A percentile compares a stretch with the other conserved stretches of the same genome.
phyloP scores from a whole-genome alignment of 2,329 filamentous ascomycete genomes.

The Verticillium dahliae region DNA sequence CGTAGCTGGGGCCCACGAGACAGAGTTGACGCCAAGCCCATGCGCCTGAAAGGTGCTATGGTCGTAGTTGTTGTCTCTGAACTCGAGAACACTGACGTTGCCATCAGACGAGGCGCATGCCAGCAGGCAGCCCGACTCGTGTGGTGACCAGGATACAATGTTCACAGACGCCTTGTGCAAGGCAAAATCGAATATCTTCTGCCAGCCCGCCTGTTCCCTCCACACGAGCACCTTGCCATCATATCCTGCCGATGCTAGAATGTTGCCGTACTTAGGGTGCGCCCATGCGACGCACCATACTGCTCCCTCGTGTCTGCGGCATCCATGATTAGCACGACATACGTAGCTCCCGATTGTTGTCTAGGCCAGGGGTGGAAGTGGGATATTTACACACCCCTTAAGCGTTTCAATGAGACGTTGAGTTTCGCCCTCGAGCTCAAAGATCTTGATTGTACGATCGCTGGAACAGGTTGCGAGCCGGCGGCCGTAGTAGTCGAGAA shows the following conservation, averaged over 20 bases:
- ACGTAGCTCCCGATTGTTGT: background rate
- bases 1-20: slow-evolving; percentile 87
- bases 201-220: slow-evolving; percentile 80
- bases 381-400: slow-evolving; percentile 62
- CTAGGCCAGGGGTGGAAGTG: background rate
- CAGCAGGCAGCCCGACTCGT: slow-evolving; percentile 89
- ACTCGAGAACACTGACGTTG: slow-evolving; percentile 88
- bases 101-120: slow-evolving; percentile 93
- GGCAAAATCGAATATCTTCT: slow-evolving; percentile 86
- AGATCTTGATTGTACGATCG: slow-evolving; percentile 98
- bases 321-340: background rate
- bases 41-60: slow-evolving; percentile 88
- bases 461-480: slow-evolving; percentile 95
- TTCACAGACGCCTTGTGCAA: slow-evolving; percentile 96
- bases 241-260: slow-evolving; percentile 90
- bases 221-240: slow-evolving; percentile 98
- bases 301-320: slow-evolving; percentile 79
- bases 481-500: slow-evolving; percentile 96
- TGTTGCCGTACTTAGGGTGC: slow-evolving; percentile 97
- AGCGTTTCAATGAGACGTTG: slow-evolving; percentile 88
- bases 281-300: slow-evolving; percentile 99
- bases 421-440: slow-evolving; percentile 90
- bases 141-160: slow-evolving; percentile 94
- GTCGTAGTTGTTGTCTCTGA: slow-evolving; percentile 91
- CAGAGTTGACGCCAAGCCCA: slow-evolving; percentile 89